Evolutionary conservation across 768 basidiomycete genomes (phyloP), one percentile per base, ranked within the genome.

Genomic region (Mycena alexandri): DNA sequence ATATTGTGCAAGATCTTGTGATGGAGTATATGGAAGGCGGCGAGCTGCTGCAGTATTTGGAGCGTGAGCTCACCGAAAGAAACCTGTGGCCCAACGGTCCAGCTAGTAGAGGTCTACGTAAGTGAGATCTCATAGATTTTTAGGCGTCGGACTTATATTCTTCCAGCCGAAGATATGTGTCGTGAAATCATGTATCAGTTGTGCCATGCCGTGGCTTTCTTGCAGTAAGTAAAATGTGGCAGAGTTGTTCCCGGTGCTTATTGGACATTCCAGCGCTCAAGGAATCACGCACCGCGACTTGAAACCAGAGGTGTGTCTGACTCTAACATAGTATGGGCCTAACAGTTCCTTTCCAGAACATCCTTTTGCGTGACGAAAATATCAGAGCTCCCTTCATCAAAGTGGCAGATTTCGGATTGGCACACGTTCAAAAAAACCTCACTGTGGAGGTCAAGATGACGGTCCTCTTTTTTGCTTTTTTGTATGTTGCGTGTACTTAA

Each of bases 181-280:
- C 67, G 62, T 25, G 68, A 71, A 29, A 69, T 71, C 22, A 63
- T 67, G 57, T 71, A 63, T 25, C 71, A 71, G 41, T 46, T 71
- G 34, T 68, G 71, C 52, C 67, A 69, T 29, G 71, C 67, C 8
- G 47, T 69, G 51, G 63, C 60, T 19, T 47, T 48, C 48, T 17
- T 65, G n/a, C 71, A 71, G 38, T 38, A 14, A 38, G 38, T 38
- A 5, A 38, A 14, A 10, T 38, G 38, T 11, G 38, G 38, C 10
- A 10, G 38, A 10, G 14, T 10, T 11, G 9, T 38, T 38, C 9
- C 38, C 11, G 38, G 38, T 11, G 14, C 38, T 38, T 38, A 38
- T 38, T 38, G 38, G 38, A 11, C 38, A 11, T 38, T 38, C 11
- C 14, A 38, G 38, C 24, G 43, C 50, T 2, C 24, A 50, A 3